Conservation (phyloP, 164 flowering plant genomes). For the Echeveria elegans region DNA sequence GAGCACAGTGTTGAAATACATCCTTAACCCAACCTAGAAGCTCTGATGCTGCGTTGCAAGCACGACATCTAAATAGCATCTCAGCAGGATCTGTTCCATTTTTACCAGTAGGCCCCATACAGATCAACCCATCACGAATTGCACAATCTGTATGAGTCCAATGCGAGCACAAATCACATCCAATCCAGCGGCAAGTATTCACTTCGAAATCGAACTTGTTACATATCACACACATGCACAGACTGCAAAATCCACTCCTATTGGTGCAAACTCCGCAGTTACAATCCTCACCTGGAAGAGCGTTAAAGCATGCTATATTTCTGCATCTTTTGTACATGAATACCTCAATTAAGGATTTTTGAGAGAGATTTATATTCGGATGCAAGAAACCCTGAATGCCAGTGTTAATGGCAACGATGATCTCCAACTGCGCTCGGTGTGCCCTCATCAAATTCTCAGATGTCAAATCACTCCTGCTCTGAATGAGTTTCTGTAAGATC, state of each 20-base stretch:
- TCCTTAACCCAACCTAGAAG: conserved; percentile 96
- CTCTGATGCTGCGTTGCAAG: conserved; percentile 85
- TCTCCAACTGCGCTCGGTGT: conserved; percentile 78
- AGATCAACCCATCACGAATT: conserved; percentile 70
- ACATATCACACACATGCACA: conserved; percentile 98
- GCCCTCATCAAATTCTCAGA: conserved; percentile 57
- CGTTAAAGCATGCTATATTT: conserved; percentile 84
- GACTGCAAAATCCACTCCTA: conserved; percentile 89
- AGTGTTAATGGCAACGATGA: conserved; percentile 80
- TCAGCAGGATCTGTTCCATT: conserved; percentile 54
- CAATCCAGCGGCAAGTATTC: conserved; percentile 96
- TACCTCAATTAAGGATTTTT: conserved; percentile 75
- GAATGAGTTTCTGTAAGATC: conserved; percentile 70
- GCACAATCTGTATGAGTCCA: conserved; percentile 99
- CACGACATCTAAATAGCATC: conserved; percentile 87
- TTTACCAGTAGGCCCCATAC: conserved; percentile 66
- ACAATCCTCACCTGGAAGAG: conserved; percentile 91
- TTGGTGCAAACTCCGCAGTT: conserved; percentile 69
- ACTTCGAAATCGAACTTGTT: conserved; percentile 96
- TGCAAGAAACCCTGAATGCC: conserved; percentile 93
- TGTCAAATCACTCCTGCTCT: conserved; percentile 65
- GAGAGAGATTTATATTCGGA: conserved; percentile 80
- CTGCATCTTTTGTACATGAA: conserved; percentile 85
- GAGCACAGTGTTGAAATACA: conserved; percentile 95
- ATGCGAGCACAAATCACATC: conserved; percentile 91